Base-by-base conservation (phyloP, 2,329 filamentous ascomycete species). In the Zopfia rhizophila region DNA sequence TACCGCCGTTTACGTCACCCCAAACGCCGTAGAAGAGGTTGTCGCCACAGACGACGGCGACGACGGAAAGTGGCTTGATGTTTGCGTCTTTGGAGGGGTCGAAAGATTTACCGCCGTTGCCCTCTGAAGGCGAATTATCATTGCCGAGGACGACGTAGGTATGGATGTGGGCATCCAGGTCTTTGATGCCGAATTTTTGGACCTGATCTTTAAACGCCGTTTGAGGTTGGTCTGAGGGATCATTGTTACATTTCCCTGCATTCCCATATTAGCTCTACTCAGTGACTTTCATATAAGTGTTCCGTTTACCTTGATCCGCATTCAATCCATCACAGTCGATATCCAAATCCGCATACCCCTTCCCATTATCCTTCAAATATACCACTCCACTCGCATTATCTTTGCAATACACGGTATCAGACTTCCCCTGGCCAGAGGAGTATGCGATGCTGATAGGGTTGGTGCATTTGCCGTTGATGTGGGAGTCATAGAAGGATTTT, bases 1-100 rank as follows among this genome's bases (percentile, higher is more conserved):
- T 77, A 35, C 76, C 80, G 30, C 82, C 83, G 50, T 86, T 86
- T 23, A 78, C 79, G 52, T 86, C 82, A 14, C 82, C 83, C 82
- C 82, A 86, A 37, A 85, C 69, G 8, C 81, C 82, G 58, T 85
- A 85, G 52, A 78, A 72, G 61, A 82, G 61, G 55, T 79, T 72
- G 36, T 74, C 66, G 30, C 71, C 71, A 56, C 82, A 84, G 16
- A 84, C 78, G 5, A 83, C 78, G 1, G 79, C 81, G 62, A 84
- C 79, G 8, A 84, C 69, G 46, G 78, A 79, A 48, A 84, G 61
- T 2, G 79, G 79, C 61, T 78, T 58, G 45, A 84, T 71, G 2
- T 76, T 77, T 14, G 70, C 56, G 3, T 68, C 43, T 38, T 66
- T 53, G 68, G 50, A 45, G 13, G 48, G 39, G 27, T 51, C 40